Evolutionary conservation across 1,284 basidiomycete species (phyloP), one percentile per base, ranked within the genome.

Genomic region (Neonothopanus nambi): DNA sequence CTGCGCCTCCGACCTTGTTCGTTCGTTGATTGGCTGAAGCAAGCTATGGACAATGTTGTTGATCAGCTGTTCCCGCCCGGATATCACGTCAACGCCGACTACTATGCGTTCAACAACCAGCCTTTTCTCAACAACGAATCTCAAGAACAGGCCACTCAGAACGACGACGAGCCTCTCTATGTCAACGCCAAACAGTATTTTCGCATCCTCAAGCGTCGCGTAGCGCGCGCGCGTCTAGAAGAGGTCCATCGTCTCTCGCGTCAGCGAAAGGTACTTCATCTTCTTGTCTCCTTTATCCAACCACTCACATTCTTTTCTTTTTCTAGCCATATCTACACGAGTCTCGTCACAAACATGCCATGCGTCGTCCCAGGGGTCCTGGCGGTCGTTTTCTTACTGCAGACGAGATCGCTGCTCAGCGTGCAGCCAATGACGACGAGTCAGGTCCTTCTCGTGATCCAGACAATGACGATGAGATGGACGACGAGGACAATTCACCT

Each of bases 151-250:
- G 54, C 46, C 62, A 65, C 49, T 57, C 70, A 72, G 54, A 75
- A 91, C 63, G 94, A 96, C 72, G 93, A 97, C 63, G 94, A 97
- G 67, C 95, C 95, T 24, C 83, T 97, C 60, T 96, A 95, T 73
- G 95, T 98, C 59, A 98, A 98, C 65, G 95, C 95, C 47, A 98
- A 98, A 70, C 95, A 98, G 73, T 98, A 97, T 70, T 93, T 95
- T 65, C 89, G 95, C 63, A 98, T 98, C 66, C 80, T 98, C 67
- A 97, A 97, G 76, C 82, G 95, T 56, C 81, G 95, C 51, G 82
- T 91, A 60, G 93, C 94, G 6, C 76, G 95, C 37, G 91, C 93
- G 2, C 79, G 95, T 28, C 77, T 97, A 46, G 94, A 96, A 65
- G 95, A 97, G 71, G 79, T 98, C 49, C 93, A 96, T 64, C 80